phyloP scores from a whole-genome alignment of 371 early-diverging fungal genomes.

The Chytridium lagenaria region DNA sequence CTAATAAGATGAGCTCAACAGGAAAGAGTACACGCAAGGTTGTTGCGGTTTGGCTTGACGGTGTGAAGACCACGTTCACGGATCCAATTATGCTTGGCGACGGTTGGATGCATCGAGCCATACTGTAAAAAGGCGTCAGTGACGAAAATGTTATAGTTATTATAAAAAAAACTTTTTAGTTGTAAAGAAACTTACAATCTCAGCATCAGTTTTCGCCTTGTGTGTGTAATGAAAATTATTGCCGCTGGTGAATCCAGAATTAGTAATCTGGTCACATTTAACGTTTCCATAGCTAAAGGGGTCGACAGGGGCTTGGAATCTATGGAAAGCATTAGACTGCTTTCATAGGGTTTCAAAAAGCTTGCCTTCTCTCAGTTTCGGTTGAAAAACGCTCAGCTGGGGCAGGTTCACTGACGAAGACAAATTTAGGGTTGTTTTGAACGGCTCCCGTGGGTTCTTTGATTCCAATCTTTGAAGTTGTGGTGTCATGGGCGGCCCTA shows the following conservation, averaged over 20 bases:
- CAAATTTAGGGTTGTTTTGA: constrained; percentile 43
- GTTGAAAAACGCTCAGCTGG: constrained; percentile 38
- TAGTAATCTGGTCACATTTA: constrained; percentile 24
- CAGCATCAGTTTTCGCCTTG: not conserved
- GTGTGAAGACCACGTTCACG: constrained; percentile 31
- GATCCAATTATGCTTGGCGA: constrained; percentile 36
- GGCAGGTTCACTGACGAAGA: constrained; percentile 22
- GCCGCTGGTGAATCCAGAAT: constrained; percentile 35
- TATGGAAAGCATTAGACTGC: not conserved
- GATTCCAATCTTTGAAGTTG: constrained; percentile 16
- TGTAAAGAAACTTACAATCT: constrained; percentile 6
- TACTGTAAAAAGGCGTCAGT: constrained; percentile 7
- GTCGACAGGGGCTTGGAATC: constrained; percentile 26
- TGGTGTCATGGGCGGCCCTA: not conserved
- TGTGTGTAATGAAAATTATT: constrained; percentile 18
- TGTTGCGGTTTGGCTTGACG: constrained; percentile 10
- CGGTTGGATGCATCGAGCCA: constrained; percentile 29
- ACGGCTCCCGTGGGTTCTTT: constrained; percentile 51
- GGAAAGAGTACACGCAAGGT: not conserved
- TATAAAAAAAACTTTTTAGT: not conserved
- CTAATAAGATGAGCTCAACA: no score
- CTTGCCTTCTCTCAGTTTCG: constrained; percentile 39
- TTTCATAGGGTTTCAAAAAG: not conserved
- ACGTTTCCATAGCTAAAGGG: not conserved
- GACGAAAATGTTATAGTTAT: not conserved